Base-by-base conservation (phyloP, 805 yeast species). In the Metschnikowia bowlesiae region DNA sequence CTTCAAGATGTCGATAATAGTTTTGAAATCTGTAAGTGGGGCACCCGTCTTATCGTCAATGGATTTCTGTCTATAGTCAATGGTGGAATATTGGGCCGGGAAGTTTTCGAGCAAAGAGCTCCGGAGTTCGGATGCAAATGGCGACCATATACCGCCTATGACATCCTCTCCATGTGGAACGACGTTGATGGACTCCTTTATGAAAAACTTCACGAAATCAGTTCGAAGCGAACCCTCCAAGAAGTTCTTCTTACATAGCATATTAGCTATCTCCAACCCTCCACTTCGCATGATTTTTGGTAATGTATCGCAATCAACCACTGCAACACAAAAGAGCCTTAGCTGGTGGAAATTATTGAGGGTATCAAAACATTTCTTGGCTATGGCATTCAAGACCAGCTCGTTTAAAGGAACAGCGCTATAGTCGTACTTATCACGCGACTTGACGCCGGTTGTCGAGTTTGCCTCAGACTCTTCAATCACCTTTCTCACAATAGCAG, bases 221-320 rank as follows among this genome's bases (percentile, higher is more conserved):
- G 96, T 84, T n/a, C 81, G 76, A 22, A 94, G 69, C n/a, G 79
- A 74, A 2, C 98, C 98, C 56, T 83, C 86, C 39, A 83, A 73
- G 62, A 90, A 90, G 56, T 81, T 79, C 56, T 84, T 81, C 61
- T 84, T 88, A 68, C 87, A 89, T 60, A 83, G 78, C 86, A 83
- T 88, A 58, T 91, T 94, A 0, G 98, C 98, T 54, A 94, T 86
- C 59, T 94, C 98, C 18, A 89, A 75, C 8, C 97, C 85, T 22
- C 96, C 96, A 65, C 88, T 83, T 57, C 94, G 74, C 61, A 83
- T 74, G 32, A 95, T 85, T 62, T 96, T 80, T 3, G 99, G 97
- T 28, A 94, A 71, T 0, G 90, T 76, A 51, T 88, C 88, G 26
- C 87, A 85, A 28, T 89, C 85, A 1, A 92, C 85, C 2, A 91